Evolutionary conservation across 2,329 filamentous ascomycete genomes (phyloP).

Genomic region (Cladosporium sp.): DNA sequence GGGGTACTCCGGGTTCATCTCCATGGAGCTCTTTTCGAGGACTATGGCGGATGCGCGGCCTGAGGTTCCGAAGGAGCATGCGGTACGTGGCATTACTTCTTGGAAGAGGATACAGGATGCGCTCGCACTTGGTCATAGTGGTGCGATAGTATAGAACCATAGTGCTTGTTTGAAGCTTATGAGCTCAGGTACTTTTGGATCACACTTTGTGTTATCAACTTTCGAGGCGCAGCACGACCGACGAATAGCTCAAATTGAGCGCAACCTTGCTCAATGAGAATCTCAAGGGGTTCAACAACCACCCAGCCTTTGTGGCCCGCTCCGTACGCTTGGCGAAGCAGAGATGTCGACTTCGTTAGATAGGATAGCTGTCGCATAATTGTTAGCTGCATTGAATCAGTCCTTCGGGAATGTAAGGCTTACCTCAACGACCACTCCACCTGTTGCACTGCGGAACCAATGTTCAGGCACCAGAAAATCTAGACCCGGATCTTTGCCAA

Average conservation of each 20-base stretch:
- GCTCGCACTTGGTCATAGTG: too few relatives aligned
- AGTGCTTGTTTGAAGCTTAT: too few relatives aligned
- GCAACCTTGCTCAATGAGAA: slow-evolving; percentile 3
- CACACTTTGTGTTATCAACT: neutral
- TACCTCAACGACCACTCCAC: slow-evolving; percentile 2
- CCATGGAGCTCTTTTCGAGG: slow-evolving; percentile 64
- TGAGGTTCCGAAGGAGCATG: slow-evolving; percentile 50
- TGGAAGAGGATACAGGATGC: slow-evolving; percentile 44
- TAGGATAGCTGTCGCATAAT: neutral
- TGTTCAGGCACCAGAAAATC: neutral
- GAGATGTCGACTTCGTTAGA: neutral
- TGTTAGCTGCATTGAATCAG: neutral
- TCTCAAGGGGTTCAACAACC: neutral
- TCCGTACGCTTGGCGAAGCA: neutral
- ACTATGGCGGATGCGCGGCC: slow-evolving; percentile 50
- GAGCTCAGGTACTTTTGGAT: neutral
- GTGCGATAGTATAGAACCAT: neutral
- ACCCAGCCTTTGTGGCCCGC: neutral
- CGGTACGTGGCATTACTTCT: slow-evolving; percentile 41
- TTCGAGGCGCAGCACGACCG: neutral
- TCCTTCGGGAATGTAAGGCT: neutral
- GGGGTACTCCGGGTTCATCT: slow-evolving; percentile 65
- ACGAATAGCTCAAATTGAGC: slow-evolving; percentile 7
- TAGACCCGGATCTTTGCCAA: neutral
- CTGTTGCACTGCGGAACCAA: neutral